A percentile compares a stretch with the other conserved stretches of the same genome.
Conservation (phyloP, 2,329 filamentous ascomycete species). For the Sporothrix humicola region DNA sequence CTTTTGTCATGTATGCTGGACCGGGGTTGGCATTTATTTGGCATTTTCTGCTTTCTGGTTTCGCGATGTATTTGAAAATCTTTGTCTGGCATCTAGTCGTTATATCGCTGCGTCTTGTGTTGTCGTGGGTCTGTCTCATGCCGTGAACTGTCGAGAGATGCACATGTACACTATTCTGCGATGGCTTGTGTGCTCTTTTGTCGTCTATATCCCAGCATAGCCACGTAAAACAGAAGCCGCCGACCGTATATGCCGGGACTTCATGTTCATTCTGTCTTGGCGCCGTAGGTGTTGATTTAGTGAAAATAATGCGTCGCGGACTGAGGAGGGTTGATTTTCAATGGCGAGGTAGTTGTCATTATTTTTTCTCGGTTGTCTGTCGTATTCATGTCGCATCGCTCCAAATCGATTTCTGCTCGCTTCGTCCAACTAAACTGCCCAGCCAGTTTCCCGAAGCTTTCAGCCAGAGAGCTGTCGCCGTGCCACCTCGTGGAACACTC, state of each 20-base stretch:
- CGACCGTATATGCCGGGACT: too few species aligned
- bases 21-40: slow-evolving; percentile 14
- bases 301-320: neutral
- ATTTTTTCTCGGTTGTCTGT: neutral
- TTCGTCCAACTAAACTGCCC: slow-evolving; percentile 60
- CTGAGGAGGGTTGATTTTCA: neutral
- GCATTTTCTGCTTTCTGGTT: neutral
- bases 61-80: neutral
- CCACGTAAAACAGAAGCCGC: too few species aligned
- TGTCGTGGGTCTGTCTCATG: neutral
- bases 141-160: neutral
- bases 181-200: too few species aligned
- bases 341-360: neutral
- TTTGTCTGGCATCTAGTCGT: slow-evolving; percentile 3
- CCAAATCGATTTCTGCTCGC: slow-evolving; percentile 58
- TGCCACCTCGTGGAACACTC: slow-evolving; percentile 49
- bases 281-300: neutral
- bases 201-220: too few species aligned
- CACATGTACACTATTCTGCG: too few species aligned
- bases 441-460: slow-evolving; percentile 68
- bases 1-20: slow-evolving; percentile 12
- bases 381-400: slow-evolving; percentile 18
- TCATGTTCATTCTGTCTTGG: too few species aligned
- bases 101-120: neutral
- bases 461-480: slow-evolving; percentile 60